Evolutionary conservation across 1,139 yeast genomes (phyloP).

Genomic region (Kluyveromyces marxianus): DNA sequence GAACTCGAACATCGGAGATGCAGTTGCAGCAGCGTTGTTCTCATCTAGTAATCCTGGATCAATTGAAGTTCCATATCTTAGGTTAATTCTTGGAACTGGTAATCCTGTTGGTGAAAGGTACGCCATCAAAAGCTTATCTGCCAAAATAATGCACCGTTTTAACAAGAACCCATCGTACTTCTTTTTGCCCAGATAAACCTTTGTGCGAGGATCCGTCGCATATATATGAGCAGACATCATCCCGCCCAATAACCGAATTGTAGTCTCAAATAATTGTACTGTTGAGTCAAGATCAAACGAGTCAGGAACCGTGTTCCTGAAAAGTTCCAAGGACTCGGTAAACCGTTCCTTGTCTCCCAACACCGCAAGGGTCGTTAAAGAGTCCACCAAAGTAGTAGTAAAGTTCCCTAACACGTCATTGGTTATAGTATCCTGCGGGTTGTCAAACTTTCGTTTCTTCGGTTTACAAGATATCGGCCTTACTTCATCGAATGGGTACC

Average conservation of each 20-base stretch:
- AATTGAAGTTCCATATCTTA: slow-evolving; percentile 43
- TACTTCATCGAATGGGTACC: slow-evolving; percentile 81
- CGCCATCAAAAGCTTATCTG: slow-evolving; percentile 57
- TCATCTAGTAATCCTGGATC: slow-evolving; percentile 38
- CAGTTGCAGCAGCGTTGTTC: slow-evolving; percentile 83
- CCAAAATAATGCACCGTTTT: slow-evolving; percentile 63
- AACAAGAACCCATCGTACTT: slow-evolving; percentile 65
- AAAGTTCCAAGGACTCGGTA: slow-evolving; percentile 40
- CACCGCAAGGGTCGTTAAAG: slow-evolving; percentile 69
- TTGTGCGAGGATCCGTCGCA: slow-evolving; percentile 46
- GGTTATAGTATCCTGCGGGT: slow-evolving; percentile 48
- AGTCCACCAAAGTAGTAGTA: slow-evolving; percentile 69
- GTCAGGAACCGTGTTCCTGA: slow-evolving; percentile 31
- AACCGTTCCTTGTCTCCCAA: slow-evolving; percentile 58
- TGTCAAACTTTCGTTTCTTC: slow-evolving; percentile 52
- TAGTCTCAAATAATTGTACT: slow-evolving; percentile 81
- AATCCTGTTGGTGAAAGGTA: slow-evolving; percentile 52
- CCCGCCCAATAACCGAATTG: slow-evolving; percentile 76
- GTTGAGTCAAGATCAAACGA: slow-evolving; percentile 57
- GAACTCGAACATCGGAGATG: slow-evolving; percentile 74
- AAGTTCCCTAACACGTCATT: slow-evolving; percentile 86
- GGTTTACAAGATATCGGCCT: slow-evolving; percentile 67
- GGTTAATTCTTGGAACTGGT: slow-evolving; percentile 68
- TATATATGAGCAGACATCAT: slow-evolving; percentile 69
- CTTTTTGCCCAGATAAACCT: slow-evolving; percentile 35